phyloP scores from a whole-genome alignment of 2,329 filamentous ascomycete genomes.

The Westerdykella ornata region DNA sequence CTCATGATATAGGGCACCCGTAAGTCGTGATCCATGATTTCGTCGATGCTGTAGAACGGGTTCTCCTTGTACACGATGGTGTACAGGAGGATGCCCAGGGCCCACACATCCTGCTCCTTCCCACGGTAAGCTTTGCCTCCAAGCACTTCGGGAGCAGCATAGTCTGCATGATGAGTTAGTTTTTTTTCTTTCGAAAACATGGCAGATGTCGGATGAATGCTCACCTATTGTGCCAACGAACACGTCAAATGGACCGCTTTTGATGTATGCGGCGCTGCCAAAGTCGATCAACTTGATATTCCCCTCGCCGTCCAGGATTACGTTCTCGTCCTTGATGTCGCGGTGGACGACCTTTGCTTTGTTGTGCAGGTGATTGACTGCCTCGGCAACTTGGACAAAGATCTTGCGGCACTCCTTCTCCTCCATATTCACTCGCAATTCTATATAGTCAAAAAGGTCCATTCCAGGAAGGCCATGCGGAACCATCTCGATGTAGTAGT shows the following conservation, averaged over 20 bases:
- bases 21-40: slow-evolving; percentile 96
- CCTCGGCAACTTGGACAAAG: slow-evolving; percentile 85
- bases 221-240: slow-evolving; percentile 97
- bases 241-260: slow-evolving; percentile 95
- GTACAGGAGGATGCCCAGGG: slow-evolving; percentile 90
- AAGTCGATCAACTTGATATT: slow-evolving; percentile 98
- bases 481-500: slow-evolving; percentile 98
- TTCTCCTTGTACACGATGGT: slow-evolving; percentile 99
- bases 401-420: slow-evolving; percentile 91
- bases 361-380: slow-evolving; percentile 84
- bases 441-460: slow-evolving; percentile 99
- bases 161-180: slow-evolving; percentile 55
- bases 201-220: slow-evolving; percentile 23
- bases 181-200: too few relatives aligned
- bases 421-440: slow-evolving; percentile 92
- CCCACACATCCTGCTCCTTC: slow-evolving; percentile 98
- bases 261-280: slow-evolving; percentile 95
- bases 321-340: slow-evolving; percentile 98
- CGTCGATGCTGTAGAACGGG: slow-evolving; percentile 96
- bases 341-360: slow-evolving; percentile 90
- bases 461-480: slow-evolving; percentile 93
- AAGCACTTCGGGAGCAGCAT: slow-evolving; percentile 95
- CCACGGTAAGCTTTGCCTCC: slow-evolving; percentile 87
- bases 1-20: slow-evolving; percentile 83
- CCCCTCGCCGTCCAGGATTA: slow-evolving; percentile 90